Percentiles rank a stretch among this genome's conserved stretches.
Conservation (phyloP, 768 basidiomycete genomes). For the Rhodotorula paludigena region DNA sequence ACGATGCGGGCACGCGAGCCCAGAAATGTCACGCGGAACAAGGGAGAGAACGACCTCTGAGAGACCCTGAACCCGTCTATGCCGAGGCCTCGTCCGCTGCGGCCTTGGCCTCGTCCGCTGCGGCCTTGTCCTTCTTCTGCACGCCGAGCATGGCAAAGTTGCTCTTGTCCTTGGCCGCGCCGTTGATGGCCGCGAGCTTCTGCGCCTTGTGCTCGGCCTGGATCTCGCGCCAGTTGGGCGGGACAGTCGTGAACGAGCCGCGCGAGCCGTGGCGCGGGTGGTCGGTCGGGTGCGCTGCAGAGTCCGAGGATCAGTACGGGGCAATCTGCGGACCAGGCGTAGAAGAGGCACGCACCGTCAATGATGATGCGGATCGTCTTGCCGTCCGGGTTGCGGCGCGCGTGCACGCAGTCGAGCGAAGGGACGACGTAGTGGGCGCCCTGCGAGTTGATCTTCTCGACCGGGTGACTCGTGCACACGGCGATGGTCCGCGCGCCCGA, state of each 20-base stretch:
- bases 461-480: slow-evolving; percentile 47
- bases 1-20: too few relatives aligned
- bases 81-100: background rate
- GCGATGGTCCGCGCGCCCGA: slow-evolving; percentile 46
- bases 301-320: background rate
- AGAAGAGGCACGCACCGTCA: background rate
- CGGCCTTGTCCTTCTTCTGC: too few relatives aligned
- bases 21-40: background rate
- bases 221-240: slow-evolving; percentile 24
- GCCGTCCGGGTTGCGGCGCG: slow-evolving; percentile 24
- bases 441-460: slow-evolving; percentile 42
- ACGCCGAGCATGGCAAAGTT: background rate
- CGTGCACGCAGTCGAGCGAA: slow-evolving; percentile 37
- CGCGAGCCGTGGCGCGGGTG: slow-evolving; percentile 39
- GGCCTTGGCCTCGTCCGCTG: background rate
- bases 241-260: slow-evolving; percentile 35
- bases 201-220: background rate
- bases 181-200: background rate
- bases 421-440: slow-evolving; percentile 38
- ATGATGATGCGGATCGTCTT: slow-evolving; percentile 23
- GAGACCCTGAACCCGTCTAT: too few relatives aligned
- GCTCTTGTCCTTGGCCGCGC: background rate
- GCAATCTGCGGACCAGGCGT: background rate
- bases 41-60: background rate
- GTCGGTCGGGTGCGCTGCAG: slow-evolving; percentile 30